A percentile compares a stretch with the other conserved stretches of the same genome.
These are phyloP conservation scores for Candida sithepensis DNA, from an alignment of 805 yeast species.

Conservation along the genomic window DNA sequence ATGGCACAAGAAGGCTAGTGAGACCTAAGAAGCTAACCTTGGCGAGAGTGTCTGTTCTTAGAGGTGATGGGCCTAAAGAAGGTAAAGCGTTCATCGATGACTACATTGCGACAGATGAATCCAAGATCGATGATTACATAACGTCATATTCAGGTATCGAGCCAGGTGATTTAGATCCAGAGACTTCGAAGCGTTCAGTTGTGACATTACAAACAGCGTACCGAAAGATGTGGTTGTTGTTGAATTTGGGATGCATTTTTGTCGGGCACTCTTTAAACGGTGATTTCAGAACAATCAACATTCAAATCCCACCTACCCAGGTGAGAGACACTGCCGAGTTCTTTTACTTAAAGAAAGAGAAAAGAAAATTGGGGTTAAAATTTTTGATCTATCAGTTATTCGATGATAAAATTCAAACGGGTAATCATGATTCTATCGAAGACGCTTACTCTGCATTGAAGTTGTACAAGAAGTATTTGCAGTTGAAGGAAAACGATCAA, in stretches of 20 bases:
- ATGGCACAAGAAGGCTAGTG: conserved; percentile 65
- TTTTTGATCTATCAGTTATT: conserved; percentile 81
- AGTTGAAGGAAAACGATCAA: conserved; percentile 52
- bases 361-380: conserved; percentile 77
- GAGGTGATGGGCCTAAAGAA: conserved; percentile 64
- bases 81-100: conserved; percentile 91
- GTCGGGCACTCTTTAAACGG: conserved; percentile 92
- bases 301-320: conserved; percentile 80
- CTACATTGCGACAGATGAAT: conserved; percentile 68
- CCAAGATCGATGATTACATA: conserved; percentile 72
- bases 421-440: conserved; percentile 95
- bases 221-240: conserved; percentile 81
- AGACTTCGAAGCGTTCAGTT: conserved; percentile 57
- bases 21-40: conserved; percentile 73
- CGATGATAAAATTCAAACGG: conserved; percentile 75
- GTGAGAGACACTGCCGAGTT: conserved; percentile 86
- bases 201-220: conserved; percentile 83
- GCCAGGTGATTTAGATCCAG: conserved; percentile 82
- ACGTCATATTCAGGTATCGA: conserved; percentile 94
- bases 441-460: conserved; percentile 87
- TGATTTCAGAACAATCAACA: conserved; percentile 90
- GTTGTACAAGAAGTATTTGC: conserved; percentile 68
- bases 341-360: conserved; percentile 69
- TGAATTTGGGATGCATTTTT: conserved; percentile 86
- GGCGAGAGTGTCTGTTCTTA: conserved; percentile 84